These are phyloP conservation scores for Termitomyces sp. DNA, from an alignment of 768 basidiomycete species.

Conservation along the genomic window DNA sequence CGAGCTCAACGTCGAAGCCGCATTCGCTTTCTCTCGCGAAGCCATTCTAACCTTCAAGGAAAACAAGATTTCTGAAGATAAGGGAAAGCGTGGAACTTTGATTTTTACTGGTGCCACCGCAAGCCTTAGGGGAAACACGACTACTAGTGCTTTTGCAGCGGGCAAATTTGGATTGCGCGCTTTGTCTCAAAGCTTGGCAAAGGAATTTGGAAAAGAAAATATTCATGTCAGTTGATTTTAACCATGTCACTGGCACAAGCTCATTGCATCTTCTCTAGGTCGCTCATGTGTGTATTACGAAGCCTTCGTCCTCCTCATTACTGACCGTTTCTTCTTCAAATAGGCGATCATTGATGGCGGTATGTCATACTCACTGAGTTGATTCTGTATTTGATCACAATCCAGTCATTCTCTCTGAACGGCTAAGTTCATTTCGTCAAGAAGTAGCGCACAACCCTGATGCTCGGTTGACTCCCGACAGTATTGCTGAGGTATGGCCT, in stretches of 20 bases:
- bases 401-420: constrained; percentile 30
- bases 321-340: neutral
- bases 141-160: constrained; percentile 58
- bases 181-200: constrained; percentile 64
- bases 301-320: neutral
- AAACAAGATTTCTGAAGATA: constrained; percentile 40
- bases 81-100: constrained; percentile 56
- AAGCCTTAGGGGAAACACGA: constrained; percentile 52
- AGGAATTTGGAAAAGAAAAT: constrained; percentile 70
- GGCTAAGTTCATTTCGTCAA: constrained; percentile 19
- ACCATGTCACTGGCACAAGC: too few relatives aligned
- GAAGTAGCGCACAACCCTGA: constrained; percentile 41
- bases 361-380: constrained; percentile 13
- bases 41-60: constrained; percentile 55
- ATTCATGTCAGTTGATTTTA: constrained; percentile 46
- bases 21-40: constrained; percentile 60
- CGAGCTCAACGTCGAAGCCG: constrained; percentile 49
- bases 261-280: constrained; percentile 31
- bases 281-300: constrained; percentile 48
- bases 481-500: constrained; percentile 57
- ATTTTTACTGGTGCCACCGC: constrained; percentile 76
- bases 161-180: constrained; percentile 60
- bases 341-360: constrained; percentile 70
- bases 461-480: constrained; percentile 50
- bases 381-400: neutral